Evolutionary conservation across 192 early-diverging fungal species (phyloP).

Genomic region (Gigaspora rosea): DNA sequence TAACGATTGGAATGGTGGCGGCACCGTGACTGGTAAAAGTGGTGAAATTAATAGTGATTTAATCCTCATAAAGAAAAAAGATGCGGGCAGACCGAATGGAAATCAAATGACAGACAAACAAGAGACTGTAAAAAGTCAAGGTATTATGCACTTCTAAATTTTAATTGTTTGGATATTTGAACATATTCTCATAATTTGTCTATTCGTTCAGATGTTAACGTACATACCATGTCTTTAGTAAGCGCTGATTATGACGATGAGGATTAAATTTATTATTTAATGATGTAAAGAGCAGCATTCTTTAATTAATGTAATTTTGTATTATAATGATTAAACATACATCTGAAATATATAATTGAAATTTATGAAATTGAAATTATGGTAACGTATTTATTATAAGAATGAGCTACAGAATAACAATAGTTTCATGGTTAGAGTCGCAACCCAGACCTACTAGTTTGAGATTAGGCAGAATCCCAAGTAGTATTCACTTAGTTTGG

Average conservation of each 20-base stretch:
- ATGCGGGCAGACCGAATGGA: neutral
- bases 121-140: neutral
- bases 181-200: no score
- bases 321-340: no score
- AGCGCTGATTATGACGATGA: slow-evolving; percentile 23
- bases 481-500: no score
- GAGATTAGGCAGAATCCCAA: no score
- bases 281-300: no score
- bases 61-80: slow-evolving; percentile 3
- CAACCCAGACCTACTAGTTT: no score
- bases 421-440: no score
- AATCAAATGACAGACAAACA: neutral
- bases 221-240: neutral
- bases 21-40: neutral
- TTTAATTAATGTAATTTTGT: no score
- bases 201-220: neutral
- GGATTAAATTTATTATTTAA: neutral
- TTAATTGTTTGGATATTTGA: no score
- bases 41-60: neutral
- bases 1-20: slow-evolving; percentile 23
- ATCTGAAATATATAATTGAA: no score
- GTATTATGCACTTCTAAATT: neutral
- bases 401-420: neutral
- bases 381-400: neutral
- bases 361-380: no score